A percentile compares a stretch with the other conserved stretches of the same genome.
Conservation (phyloP, 2,329 filamentous ascomycete genomes). For the Verticillium klebahnii region DNA sequence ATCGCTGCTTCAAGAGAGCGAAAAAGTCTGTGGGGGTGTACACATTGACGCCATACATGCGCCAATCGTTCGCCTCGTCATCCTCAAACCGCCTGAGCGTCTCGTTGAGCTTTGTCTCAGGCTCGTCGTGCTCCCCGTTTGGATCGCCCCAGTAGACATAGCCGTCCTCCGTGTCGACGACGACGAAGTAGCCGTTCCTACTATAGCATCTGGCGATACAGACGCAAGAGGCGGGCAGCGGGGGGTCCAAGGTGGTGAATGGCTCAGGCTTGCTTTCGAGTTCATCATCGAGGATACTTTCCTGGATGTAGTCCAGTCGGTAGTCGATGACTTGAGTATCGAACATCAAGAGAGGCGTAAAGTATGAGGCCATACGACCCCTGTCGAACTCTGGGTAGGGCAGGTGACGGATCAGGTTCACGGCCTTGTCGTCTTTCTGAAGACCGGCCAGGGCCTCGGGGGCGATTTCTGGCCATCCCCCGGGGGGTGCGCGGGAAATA, state of each 20-base stretch:
- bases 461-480: slow-evolving; percentile 12
- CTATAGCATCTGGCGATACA: slow-evolving; percentile 5
- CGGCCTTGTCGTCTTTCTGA: slow-evolving; percentile 5
- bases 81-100: not conserved
- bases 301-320: slow-evolving; percentile 3
- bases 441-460: slow-evolving; percentile 7
- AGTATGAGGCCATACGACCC: not conserved
- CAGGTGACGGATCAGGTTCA: slow-evolving; percentile 12
- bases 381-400: slow-evolving; percentile 8
- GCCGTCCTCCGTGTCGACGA: slow-evolving; percentile 12
- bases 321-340: slow-evolving; percentile 7
- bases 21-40: slow-evolving; percentile 10
- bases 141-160: slow-evolving; percentile 11
- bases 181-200: slow-evolving; percentile 7
- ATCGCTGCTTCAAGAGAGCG: slow-evolving; percentile 8
- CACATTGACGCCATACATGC: slow-evolving; percentile 3
- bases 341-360: not conserved
- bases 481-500: slow-evolving; percentile 3
- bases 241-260: not conserved
- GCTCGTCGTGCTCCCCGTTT: slow-evolving; percentile 6
- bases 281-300: not conserved
- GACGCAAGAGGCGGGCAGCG: slow-evolving; percentile 7
- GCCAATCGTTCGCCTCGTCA: not conserved
- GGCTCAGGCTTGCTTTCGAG: not conserved
- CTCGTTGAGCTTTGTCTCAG: slow-evolving; percentile 1